A percentile compares a stretch with the other conserved stretches of the same genome.
Conservation (phyloP, 805 yeast species). For the Metschnikowia lunata region DNA sequence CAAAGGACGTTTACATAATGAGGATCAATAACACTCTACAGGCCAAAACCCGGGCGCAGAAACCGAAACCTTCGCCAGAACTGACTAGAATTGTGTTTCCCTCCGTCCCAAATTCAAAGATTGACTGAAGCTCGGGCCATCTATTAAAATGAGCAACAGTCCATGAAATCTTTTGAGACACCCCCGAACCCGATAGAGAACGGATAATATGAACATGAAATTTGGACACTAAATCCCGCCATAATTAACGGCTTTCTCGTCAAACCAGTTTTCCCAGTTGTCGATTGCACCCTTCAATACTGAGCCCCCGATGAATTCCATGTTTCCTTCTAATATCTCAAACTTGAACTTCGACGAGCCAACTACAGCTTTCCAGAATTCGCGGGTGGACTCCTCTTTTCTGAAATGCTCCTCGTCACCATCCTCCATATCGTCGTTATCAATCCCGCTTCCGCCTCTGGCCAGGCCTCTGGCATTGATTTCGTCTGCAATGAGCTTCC, state of each 20-base stretch:
- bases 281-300: conserved; percentile 52
- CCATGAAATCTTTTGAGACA: not conserved
- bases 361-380: conserved; percentile 41
- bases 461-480: conserved; percentile 23
- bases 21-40: conserved; percentile 27
- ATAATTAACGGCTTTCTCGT: conserved; percentile 62
- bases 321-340: conserved; percentile 65
- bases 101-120: conserved; percentile 3
- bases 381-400: conserved; percentile 38
- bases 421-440: conserved; percentile 30
- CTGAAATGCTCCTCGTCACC: conserved; percentile 21
- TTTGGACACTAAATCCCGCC: conserved; percentile 13
- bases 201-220: not conserved
- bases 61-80: conserved; percentile 1
- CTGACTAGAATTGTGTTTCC: not conserved
- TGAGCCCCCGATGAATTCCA: conserved; percentile 71
- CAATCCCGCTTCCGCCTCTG: conserved; percentile 32
- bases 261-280: conserved; percentile 76
- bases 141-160: not conserved
- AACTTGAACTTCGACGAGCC: conserved; percentile 49
- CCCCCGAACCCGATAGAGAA: not conserved
- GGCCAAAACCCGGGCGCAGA: conserved; percentile 2
- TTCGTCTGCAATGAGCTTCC: conserved; percentile 46
- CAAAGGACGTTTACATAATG: conserved; percentile 37
- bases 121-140: not conserved